Evolutionary conservation across 495 filamentous ascomycete species (phyloP), one percentile per base, ranked within the genome.

Genomic region (Aspergillus mulundensis): DNA sequence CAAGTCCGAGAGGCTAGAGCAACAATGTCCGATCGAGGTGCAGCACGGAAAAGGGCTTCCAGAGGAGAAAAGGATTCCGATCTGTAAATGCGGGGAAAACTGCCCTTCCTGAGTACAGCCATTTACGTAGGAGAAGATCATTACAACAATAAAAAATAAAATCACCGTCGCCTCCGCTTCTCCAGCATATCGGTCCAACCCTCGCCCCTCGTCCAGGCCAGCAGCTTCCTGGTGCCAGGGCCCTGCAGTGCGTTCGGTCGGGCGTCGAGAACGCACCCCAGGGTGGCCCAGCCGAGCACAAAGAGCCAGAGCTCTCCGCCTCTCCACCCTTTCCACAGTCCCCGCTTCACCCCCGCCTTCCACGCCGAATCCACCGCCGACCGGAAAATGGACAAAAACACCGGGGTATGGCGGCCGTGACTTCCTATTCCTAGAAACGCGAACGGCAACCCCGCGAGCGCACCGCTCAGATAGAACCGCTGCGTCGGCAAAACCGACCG

Each of bases 341-440:
- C 81, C 32, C 84, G 77, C 81, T 97, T 97, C 45, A 85, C 82
- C 11, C 91, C 89, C 0, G 95, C 87, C 76, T 96, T 96, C 90
- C 90, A 97, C 41, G 89, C 66, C 34, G 81, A 87, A 62, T 96
- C 88, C 28, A 96, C 72, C 38, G 87, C 89, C 8, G 84, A 66
- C 19, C 91, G 79, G 54, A 86, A 84, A 41, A 82, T 82, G 60
- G 91, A 90, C 59, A 95, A 58, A 41, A 86, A 88, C 18, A 81
- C 70, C 25, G 25, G 4, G 4, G 25, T 28, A 18, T 74, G 72
- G 5, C 95, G 76, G 38, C 86, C 87, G 44, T 81, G 76, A 44
- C 81, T 77, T 15, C 75, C 72, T 14, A 96, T 77, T 15, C 75
- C 72, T 12, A 96, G 69, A 65, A 88, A 84, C 5, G 88, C 88